phyloP scores from a whole-genome alignment of 2,329 filamentous ascomycete species.

The Talaromyces sp. region DNA sequence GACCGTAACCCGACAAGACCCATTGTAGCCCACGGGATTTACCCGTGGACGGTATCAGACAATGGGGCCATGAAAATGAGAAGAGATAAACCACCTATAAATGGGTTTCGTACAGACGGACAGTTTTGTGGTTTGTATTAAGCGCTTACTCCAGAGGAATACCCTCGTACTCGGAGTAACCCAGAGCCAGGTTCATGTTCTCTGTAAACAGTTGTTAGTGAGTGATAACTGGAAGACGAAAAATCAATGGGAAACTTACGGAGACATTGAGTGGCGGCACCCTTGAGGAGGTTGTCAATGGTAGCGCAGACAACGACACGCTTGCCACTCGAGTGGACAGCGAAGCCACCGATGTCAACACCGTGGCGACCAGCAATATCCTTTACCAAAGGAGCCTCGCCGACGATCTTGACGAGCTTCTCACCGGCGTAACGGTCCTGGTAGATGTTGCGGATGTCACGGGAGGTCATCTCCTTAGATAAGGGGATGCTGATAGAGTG shows the following conservation, averaged over 20 bases:
- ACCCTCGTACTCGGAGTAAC: slow-evolving; percentile 85
- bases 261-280: slow-evolving; percentile 87
- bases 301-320: slow-evolving; percentile 91
- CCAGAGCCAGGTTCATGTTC: slow-evolving; percentile 92
- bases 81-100: slow-evolving; percentile 1
- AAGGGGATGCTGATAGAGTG: slow-evolving; percentile 90
- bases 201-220: slow-evolving; percentile 52
- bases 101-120: slow-evolving; percentile 1
- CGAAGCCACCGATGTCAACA: slow-evolving; percentile 92
- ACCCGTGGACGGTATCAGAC: slow-evolving; percentile 35
- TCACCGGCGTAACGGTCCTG: slow-evolving; percentile 96
- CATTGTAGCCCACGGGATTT: slow-evolving; percentile 25
- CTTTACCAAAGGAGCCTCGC: slow-evolving; percentile 84
- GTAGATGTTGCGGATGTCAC: slow-evolving; percentile 91
- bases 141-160: slow-evolving; percentile 64
- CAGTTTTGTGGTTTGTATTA: slow-evolving; percentile 1
- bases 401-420: slow-evolving; percentile 89
- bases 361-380: slow-evolving; percentile 82
- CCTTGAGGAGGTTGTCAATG: slow-evolving; percentile 93
- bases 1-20: background rate
- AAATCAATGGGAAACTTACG: slow-evolving; percentile 60
- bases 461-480: slow-evolving; percentile 80
- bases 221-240: background rate
- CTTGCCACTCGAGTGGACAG: slow-evolving; percentile 86
- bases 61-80: slow-evolving; percentile 2